These are phyloP conservation scores for Wickerhamomyces alni DNA, from an alignment of 805 yeast species.

Conservation along the genomic window DNA sequence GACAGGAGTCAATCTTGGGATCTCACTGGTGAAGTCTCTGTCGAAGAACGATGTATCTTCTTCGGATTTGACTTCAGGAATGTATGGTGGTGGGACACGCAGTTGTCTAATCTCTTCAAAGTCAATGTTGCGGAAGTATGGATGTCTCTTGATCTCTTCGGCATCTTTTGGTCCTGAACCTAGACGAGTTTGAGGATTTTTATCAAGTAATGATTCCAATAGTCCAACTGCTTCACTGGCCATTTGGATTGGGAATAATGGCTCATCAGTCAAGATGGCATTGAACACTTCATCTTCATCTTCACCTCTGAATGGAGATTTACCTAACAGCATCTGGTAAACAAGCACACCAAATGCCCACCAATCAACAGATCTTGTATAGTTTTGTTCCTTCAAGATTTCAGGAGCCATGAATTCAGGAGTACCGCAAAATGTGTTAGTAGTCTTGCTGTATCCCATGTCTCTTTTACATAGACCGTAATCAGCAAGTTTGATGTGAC, in stretches of 20 bases:
- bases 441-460: slow-evolving; percentile 80
- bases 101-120: slow-evolving; percentile 78
- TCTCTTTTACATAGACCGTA: slow-evolving; percentile 95
- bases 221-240: slow-evolving; percentile 94
- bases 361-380: slow-evolving; percentile 96
- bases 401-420: slow-evolving; percentile 99
- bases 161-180: slow-evolving; percentile 91
- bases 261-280: slow-evolving; percentile 94
- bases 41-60: slow-evolving; percentile 93
- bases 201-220: slow-evolving; percentile 82
- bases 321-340: slow-evolving; percentile 94
- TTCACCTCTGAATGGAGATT: slow-evolving; percentile 96
- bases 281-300: slow-evolving; percentile 96
- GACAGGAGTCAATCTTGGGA: slow-evolving; percentile 92
- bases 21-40: slow-evolving; percentile 89
- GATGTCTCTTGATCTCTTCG: slow-evolving; percentile 88
- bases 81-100: slow-evolving; percentile 79
- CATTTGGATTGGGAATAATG: slow-evolving; percentile 94
- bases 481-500: slow-evolving; percentile 95
- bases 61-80: slow-evolving; percentile 81
- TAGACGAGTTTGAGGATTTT: slow-evolving; percentile 78
- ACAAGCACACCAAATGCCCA: slow-evolving; percentile 98
- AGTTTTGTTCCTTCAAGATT: slow-evolving; percentile 85
- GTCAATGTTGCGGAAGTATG: slow-evolving; percentile 84
- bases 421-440: slow-evolving; percentile 96